These are phyloP conservation scores for Backusella macrospora DNA, from an alignment of 192 early-diverging fungal genomes.

Conservation along the genomic window DNA sequence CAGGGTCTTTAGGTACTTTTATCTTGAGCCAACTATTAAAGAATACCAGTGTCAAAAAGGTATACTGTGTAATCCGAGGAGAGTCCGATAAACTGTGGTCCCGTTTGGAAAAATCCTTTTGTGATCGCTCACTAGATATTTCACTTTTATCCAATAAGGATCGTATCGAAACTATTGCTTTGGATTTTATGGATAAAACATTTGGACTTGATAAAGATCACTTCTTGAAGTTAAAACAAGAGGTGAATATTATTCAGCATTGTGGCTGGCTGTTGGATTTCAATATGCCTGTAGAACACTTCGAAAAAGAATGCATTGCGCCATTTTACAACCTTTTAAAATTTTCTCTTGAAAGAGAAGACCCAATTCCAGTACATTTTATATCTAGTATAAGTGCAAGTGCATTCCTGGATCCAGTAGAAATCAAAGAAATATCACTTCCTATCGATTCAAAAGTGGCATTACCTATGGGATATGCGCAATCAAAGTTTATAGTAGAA, in stretches of 20 bases:
- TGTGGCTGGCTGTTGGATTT: conserved; percentile 44
- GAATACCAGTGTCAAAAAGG: conserved; percentile 24
- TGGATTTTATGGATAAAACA: conserved; percentile 24
- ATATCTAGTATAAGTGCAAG: conserved; percentile 35
- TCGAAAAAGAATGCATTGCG: conserved; percentile 30
- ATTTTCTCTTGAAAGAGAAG: conserved; percentile 18
- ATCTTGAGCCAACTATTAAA: conserved; percentile 26
- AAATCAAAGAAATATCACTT: conserved; percentile 14
- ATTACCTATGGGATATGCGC: conserved; percentile 36
- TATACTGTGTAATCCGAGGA: conserved; percentile 37
- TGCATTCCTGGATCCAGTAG: not conserved
- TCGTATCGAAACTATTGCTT: conserved; percentile 1
- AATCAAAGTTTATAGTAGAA: conserved; percentile 39
- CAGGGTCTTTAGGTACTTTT: conserved; percentile 40
- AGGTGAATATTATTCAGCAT: conserved; percentile 39
- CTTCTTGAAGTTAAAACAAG: conserved; percentile 27
- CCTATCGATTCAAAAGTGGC: conserved; percentile 23
- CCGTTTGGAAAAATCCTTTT: conserved; percentile 28
- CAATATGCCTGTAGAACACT: conserved; percentile 34
- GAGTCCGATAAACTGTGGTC: not conserved
- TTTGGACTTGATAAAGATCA: conserved; percentile 28
- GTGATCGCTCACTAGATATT: conserved; percentile 27
- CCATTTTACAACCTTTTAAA: conserved; percentile 33
- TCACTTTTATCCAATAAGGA: conserved; percentile 9
- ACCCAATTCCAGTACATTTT: conserved; percentile 37